Base-by-base conservation (phyloP, 1,139 yeast genomes). In the Scheffersomyces segobiensis region DNA sequence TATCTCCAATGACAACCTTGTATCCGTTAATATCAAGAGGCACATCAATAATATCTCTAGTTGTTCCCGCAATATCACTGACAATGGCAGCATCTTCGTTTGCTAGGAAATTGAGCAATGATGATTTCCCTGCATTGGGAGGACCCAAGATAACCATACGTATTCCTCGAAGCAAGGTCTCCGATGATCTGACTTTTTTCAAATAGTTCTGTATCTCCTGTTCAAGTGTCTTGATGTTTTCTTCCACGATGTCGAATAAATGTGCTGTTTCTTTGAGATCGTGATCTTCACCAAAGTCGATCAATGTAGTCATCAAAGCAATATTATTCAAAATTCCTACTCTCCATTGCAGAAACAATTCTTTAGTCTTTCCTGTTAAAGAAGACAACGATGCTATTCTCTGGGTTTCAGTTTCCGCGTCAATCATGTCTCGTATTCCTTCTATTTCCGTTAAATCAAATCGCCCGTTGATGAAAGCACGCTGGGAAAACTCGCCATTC, bases 121-220 rank as follows among this genome's bases (percentile, higher is more conserved):
- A 91, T 1, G 98, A 93, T 70, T 95, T 95, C 0, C 99, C 99
- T 0, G 97, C 98, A 72, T 95, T 95, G 1, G 99, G 98, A 4
- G 97, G 96, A 0, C 99, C 99, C 21, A 93, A 65, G 21, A 95
- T 75, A 0, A 89, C 87, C 50, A 93, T 69, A 60, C 85, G 86
- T 51, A 95, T 86, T 1, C 99, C 99, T 26, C 83, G 80, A 53
- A 88, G 71, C 20, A 95, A 73, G 1, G 93, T 76, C 62, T 87
- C 90, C 0, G 96, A 85, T 55, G 87, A 75, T 52, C 80, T 76
- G 4, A 87, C 85, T 60, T 79, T 84, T 1, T 71, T 63, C 20
- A 90, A 66, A 66, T 87, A 89, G 2, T 65, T 59, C 0, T 66
- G 63, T 7, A 93, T 78, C 47, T 88, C 86, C 0, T 5, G 5